These are phyloP conservation scores for Trypanosoma platydactyli DNA, from an alignment of 208 protist genomes.

Conservation along the genomic window DNA sequence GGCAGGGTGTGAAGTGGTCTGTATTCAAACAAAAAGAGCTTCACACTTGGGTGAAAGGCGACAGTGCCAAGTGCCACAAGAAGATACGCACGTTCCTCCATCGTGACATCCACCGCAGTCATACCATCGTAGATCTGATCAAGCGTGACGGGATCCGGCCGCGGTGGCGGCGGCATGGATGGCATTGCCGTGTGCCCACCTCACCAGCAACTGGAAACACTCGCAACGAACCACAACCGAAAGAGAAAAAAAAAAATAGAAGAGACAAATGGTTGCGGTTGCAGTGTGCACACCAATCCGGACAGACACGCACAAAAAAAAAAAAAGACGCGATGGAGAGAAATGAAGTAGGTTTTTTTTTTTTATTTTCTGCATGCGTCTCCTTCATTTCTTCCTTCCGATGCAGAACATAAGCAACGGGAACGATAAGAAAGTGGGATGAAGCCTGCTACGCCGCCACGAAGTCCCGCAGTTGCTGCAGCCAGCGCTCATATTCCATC, in stretches of 20 bases:
- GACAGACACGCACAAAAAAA: background rate
- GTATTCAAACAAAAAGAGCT: constrained; percentile 76
- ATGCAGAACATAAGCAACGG: background rate
- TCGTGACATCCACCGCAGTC: constrained; percentile 34
- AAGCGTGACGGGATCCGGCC: constrained; percentile 78
- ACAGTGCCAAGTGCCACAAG: constrained; percentile 78
- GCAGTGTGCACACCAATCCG: background rate
- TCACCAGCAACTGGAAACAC: background rate
- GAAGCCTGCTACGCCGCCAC: constrained; percentile 49
- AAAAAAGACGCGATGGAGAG: too few species aligned
- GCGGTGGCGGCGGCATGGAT: constrained; percentile 48
- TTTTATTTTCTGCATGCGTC: background rate
- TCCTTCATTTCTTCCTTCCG: constrained; percentile 18
- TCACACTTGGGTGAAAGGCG: constrained; percentile 80
- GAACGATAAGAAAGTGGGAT: background rate
- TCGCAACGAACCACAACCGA: constrained; percentile 2
- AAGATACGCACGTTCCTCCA: constrained; percentile 70
- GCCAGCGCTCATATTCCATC: constrained; percentile 85
- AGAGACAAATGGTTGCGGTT: background rate
- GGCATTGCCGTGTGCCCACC: background rate
- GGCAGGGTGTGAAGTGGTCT: constrained; percentile 6
- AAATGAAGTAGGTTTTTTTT: background rate
- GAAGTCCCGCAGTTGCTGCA: constrained; percentile 81
- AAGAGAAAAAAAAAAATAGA: constrained; percentile 4
- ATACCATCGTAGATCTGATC: constrained; percentile 76